Conservation (phyloP, 2,329 filamentous ascomycete genomes). For the Fulvia fulva region DNA sequence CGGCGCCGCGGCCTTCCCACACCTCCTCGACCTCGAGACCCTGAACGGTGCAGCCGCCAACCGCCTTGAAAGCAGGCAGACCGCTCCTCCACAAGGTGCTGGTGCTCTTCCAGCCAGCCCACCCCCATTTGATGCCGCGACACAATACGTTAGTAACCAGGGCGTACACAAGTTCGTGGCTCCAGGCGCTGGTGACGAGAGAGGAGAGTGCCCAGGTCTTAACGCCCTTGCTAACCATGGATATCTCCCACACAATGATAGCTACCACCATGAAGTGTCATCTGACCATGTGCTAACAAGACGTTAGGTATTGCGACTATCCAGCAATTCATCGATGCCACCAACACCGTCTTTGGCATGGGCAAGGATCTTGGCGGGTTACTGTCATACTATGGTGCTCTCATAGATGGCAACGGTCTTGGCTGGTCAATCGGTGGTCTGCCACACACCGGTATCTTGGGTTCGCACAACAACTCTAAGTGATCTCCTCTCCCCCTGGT, state of each 20-base stretch:
- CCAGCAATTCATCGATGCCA: slow-evolving; percentile 29
- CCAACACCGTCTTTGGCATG: slow-evolving; percentile 4
- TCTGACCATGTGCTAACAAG: slow-evolving; percentile 27
- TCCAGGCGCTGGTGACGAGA: slow-evolving; percentile 24
- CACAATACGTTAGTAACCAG: slow-evolving; percentile 29
- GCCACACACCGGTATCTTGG: not conserved
- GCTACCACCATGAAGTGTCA: slow-evolving; percentile 1
- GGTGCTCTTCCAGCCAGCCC: slow-evolving; percentile 26
- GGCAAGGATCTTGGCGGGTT: slow-evolving; percentile 22
- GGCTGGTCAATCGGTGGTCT: slow-evolving; percentile 23
- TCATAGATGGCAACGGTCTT: slow-evolving; percentile 23
- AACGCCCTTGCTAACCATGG: slow-evolving; percentile 27
- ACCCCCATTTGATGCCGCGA: slow-evolving; percentile 31
- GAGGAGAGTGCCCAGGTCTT: slow-evolving; percentile 32
- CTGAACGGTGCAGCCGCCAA: not conserved
- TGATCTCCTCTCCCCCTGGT: not conserved
- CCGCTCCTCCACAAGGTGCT: slow-evolving; percentile 22
- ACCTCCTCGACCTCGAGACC: not conserved
- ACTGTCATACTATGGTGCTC: slow-evolving; percentile 26
- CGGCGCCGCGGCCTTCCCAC: not conserved
- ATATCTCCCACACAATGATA: slow-evolving; percentile 32
- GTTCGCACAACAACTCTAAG: slow-evolving; percentile 4
- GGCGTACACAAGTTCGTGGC: slow-evolving; percentile 28
- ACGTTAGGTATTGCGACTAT: slow-evolving; percentile 26
- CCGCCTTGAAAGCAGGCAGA: slow-evolving; percentile 1